Conservation (phyloP, 2,329 filamentous ascomycete species). For the Pyrenophora seminiperda region DNA sequence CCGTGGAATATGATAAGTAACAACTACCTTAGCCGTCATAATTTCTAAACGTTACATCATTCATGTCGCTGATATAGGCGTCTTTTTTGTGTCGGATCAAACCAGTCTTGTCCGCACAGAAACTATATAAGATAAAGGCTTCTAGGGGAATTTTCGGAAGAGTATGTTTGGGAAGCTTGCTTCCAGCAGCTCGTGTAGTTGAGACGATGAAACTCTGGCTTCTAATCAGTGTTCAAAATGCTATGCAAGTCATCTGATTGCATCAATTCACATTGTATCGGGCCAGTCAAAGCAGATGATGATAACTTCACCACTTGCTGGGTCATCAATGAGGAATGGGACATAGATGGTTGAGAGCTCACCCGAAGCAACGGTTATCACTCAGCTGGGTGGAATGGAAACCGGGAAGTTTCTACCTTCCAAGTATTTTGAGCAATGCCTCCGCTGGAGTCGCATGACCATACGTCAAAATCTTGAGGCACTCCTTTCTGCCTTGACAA, state of each 20-base stretch:
- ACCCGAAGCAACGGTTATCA: constrained; percentile 56
- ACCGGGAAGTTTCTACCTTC: not conserved
- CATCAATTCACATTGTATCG: constrained; percentile 8
- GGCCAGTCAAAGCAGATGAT: constrained; percentile 37
- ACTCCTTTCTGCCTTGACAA: constrained; percentile 24
- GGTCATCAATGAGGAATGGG: constrained; percentile 53
- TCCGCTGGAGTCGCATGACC: constrained; percentile 34
- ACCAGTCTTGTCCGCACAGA: constrained; percentile 30
- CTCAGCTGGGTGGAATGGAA: constrained; percentile 46
- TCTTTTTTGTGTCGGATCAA: constrained; percentile 42
- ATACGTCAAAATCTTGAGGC: constrained; percentile 33
- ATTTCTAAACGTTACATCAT: constrained; percentile 41
- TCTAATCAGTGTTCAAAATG: not conserved
- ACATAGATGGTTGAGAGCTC: constrained; percentile 60
- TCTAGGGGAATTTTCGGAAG: constrained; percentile 28
- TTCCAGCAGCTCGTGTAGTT: not conserved
- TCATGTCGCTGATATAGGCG: constrained; percentile 40
- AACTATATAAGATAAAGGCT: constrained; percentile 29
- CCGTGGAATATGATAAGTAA: constrained; percentile 33
- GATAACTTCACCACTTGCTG: constrained; percentile 59
- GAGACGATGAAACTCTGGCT: not conserved
- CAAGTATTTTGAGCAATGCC: constrained; percentile 30
- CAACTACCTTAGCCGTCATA: constrained; percentile 41
- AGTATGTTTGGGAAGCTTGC: constrained; percentile 12
- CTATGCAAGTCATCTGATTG: not conserved